Evolutionary conservation across 179 eudicot species (phyloP).

Genomic region (Corrigiola litoralis): DNA sequence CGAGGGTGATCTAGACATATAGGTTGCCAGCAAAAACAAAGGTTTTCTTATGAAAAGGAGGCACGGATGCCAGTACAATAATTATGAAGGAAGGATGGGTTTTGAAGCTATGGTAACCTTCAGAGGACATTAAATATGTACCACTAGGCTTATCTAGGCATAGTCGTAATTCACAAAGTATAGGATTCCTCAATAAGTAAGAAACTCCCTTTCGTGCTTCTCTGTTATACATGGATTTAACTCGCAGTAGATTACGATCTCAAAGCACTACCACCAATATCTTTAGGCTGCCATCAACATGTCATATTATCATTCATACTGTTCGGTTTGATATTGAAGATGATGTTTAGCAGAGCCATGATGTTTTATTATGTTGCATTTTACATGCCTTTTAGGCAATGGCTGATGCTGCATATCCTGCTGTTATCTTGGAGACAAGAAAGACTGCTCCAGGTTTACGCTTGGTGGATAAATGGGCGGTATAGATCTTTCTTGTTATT

Average conservation of each 20-base stretch:
- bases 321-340: neutral
- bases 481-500: slow-evolving; percentile 31
- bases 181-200: too few relatives aligned
- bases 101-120: too few relatives aligned
- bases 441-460: slow-evolving; percentile 98
- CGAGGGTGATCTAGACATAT: neutral
- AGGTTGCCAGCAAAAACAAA: neutral
- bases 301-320: too few relatives aligned
- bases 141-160: too few relatives aligned
- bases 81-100: too few relatives aligned
- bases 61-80: too few relatives aligned
- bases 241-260: neutral
- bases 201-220: too few relatives aligned
- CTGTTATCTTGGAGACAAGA: slow-evolving; percentile 82
- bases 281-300: neutral
- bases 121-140: too few relatives aligned
- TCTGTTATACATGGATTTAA: too few relatives aligned
- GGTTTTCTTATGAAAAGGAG: too few relatives aligned
- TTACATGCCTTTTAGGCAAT: slow-evolving; percentile 50
- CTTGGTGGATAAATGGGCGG: slow-evolving; percentile 99
- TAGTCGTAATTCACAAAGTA: too few relatives aligned
- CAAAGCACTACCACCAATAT: neutral
- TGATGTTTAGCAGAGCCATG: neutral
- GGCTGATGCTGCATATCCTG: slow-evolving; percentile 95
- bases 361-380: neutral